These are phyloP conservation scores for Orobanche coerulescens DNA, from an alignment of 257 asterid genomes.

Conservation along the genomic window DNA sequence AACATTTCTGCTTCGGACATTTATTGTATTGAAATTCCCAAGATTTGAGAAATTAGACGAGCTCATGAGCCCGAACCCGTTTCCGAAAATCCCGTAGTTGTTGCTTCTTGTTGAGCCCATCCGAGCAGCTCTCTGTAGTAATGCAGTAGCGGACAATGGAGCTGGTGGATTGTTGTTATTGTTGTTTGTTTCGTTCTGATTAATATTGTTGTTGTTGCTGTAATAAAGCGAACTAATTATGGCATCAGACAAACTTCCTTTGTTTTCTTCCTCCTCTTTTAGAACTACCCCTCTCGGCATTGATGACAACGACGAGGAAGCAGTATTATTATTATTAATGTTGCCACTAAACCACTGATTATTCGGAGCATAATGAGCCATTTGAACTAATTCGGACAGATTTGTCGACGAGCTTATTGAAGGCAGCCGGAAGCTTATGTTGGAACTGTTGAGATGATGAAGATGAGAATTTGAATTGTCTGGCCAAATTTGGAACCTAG, in stretches of 20 bases:
- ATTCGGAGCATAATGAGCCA: slow-evolving; percentile 18
- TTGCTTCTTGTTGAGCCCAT: slow-evolving; percentile 70
- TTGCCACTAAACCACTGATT: neutral
- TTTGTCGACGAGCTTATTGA: neutral
- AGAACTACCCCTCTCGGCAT: slow-evolving; percentile 23
- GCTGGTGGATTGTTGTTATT: slow-evolving; percentile 16
- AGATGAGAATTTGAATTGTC: slow-evolving; percentile 32
- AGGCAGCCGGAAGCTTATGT: neutral
- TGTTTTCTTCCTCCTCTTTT: slow-evolving; percentile 65
- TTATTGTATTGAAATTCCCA: slow-evolving; percentile 25
- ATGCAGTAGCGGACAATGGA: slow-evolving; percentile 79
- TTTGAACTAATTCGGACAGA: slow-evolving; percentile 40
- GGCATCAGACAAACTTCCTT: slow-evolving; percentile 33
- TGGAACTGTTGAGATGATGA: neutral
- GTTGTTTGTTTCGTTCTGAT: neutral
- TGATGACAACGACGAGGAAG: slow-evolving; percentile 20
- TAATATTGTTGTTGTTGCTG: slow-evolving; percentile 22
- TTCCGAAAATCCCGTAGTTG: slow-evolving; percentile 27
- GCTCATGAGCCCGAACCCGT: slow-evolving; percentile 48
- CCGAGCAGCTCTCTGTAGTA: slow-evolving; percentile 77
- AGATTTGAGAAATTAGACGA: slow-evolving; percentile 31
- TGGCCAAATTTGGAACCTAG: slow-evolving; percentile 54
- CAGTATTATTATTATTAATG: too few relatives aligned
- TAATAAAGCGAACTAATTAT: slow-evolving; percentile 44
- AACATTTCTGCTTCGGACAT: slow-evolving; percentile 11